Base-by-base conservation (phyloP, 768 basidiomycete species). In the Lactifluus echinatus region DNA sequence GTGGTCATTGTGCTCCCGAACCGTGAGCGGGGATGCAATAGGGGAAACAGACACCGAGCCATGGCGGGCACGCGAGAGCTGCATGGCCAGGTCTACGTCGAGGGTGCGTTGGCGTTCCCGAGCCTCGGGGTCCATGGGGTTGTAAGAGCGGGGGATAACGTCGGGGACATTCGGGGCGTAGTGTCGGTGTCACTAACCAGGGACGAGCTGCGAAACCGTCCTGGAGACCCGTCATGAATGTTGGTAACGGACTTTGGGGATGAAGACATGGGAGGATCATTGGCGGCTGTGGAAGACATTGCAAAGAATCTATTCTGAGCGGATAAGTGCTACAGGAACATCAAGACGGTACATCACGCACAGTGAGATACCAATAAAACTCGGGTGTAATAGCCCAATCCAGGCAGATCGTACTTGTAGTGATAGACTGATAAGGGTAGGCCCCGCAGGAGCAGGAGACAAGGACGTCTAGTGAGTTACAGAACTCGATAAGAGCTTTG, bases 81-180 rank as follows among this genome's bases (percentile, higher is more conserved):
- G 85, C 67, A 89, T 79, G 52, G 88, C 90, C 87, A 92, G 91
- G 65, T 94, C 93, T 0, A 89, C 89, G 65, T 97, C 94, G 85
- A 96, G 89, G 6, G 90, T 84, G 34, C 88, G 80, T 74, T 97
- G 93, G 19, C 93, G 82, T 69, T 96, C 93, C 53, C 84, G 76
- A 19, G 81, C 82, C 52, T 88, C 81, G 0, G 86, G 82, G 66
- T 89, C 85, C 73, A 84, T 77, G 10, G 77, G 79, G 67, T 89
- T 83, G 59, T 79, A 78, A 8, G 85, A 77, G 42, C 85, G 79
- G 1, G 79, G 1, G 72, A 67, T 15, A 86, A 70, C 2, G 81
- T 81, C 0, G 88, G 86, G 0, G 87, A 87, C 55, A 75, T 76
- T 23, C 84, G 77, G 47, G 77, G 68, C 1, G 73, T 76, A 5